Evolutionary conservation across 2,329 filamentous ascomycete genomes (phyloP), one percentile per base, ranked within the genome.

Genomic region (Fusarium sp.): DNA sequence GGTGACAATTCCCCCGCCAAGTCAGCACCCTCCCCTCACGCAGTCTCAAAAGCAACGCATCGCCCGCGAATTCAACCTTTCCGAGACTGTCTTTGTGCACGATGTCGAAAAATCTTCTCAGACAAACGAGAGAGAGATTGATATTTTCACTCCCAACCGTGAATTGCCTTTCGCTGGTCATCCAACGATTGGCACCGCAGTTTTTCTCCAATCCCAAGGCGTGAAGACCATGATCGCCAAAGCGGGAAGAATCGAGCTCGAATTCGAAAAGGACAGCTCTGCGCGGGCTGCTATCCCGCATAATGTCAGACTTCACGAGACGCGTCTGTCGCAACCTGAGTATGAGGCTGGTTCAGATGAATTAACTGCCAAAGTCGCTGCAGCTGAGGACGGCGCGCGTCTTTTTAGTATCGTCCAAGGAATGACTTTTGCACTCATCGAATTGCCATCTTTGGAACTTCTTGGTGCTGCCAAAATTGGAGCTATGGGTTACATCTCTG

Each of bases 391-490:
- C 11, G 64, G 69, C 6, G 81, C 84, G 1, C 83, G 84, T 3
- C 69, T 87, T 4, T 84, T 88, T 45, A 89, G 86, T 62, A 87
- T 94, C 39, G 91, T 94, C 24, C 87, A 87, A 38, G 92, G 92
- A 39, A 91, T 95, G 90, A 88, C 87, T 0, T 94, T 94, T 75
- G 78, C 89, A 13, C 84, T 92, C 14, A 81, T 92, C 4, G 80
- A 87, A 67, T 81, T 95, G 13, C 81, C 86, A 0, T 85, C 83
- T 43, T 76, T 92, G 11, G 87, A 88, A n/a, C 82, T 86, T 2
- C 81, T 95, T 10, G 83, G 79, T 1, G 68, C 77, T 3, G 79
- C 83, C 1, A 70, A 78, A n/a, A 70, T 73, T 1, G 72, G 77
- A n/a, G 69, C 72, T 7, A 75, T 81, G 24, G 69, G 81, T 20